A percentile compares a stretch with the other conserved stretches of the same genome.
Evolutionary conservation across 106 monocot genomes (phyloP).

Genomic region (Amphibolis antarctica): DNA sequence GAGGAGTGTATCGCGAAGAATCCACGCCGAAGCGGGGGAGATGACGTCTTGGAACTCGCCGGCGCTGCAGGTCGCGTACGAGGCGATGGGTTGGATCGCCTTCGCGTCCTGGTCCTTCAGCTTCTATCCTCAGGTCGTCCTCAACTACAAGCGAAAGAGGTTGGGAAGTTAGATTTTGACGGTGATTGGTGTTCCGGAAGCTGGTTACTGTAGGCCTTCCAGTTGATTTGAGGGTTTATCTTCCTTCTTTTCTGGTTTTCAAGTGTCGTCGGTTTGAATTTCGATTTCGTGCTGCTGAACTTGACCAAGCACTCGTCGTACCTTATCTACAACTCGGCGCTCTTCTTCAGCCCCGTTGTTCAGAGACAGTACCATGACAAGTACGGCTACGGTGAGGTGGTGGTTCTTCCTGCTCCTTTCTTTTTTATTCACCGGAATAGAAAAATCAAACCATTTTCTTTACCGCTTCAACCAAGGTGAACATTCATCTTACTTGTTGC

Average conservation of each 20-base stretch:
- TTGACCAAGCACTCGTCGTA: slow-evolving; percentile 31
- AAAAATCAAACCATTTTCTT: too few species aligned
- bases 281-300: slow-evolving; percentile 24
- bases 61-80: slow-evolving; percentile 43
- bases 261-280: slow-evolving; percentile 92
- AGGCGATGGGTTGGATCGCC: slow-evolving; percentile 77
- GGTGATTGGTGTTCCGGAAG: too few species aligned
- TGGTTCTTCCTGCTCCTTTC: not conserved
- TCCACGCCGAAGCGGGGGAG: not conserved
- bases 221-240: slow-evolving; percentile 1
- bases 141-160: slow-evolving; percentile 82
- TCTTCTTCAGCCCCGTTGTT: slow-evolving; percentile 24
- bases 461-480: too few species aligned
- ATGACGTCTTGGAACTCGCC: slow-evolving; percentile 72
- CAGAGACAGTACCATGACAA: slow-evolving; percentile 24
- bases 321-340: slow-evolving; percentile 24
- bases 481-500: too few species aligned
- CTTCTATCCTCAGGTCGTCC: slow-evolving; percentile 89
- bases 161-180: slow-evolving; percentile 12
- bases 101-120: slow-evolving; percentile 89
- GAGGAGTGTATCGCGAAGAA: too few species aligned
- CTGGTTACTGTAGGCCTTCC: not conserved
- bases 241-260: slow-evolving; percentile 12
- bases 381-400: slow-evolving; percentile 16
- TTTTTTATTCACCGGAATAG: too few species aligned